Percentiles rank a stretch among this genome's conserved stretches.
Evolutionary conservation across 148 eudicot species (phyloP).

Genomic region (Polygonum maritimum): DNA sequence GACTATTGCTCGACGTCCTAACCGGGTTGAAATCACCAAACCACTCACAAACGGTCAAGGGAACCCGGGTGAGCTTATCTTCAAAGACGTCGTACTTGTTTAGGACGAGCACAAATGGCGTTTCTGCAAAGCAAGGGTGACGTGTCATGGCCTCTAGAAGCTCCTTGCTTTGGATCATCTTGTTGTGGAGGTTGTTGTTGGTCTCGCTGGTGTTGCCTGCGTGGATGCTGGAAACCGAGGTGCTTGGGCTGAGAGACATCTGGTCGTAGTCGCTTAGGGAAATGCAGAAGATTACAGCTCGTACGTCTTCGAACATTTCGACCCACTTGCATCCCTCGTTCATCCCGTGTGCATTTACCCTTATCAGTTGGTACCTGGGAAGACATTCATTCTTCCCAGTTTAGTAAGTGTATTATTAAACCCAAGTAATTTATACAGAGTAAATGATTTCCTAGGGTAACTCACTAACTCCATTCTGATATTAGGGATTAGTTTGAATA

Average conservation of each 20-base stretch:
- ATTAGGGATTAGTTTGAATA: no score
- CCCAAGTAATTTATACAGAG: no score
- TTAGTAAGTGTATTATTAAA: no score
- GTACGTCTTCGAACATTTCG: slow-evolving; percentile 96
- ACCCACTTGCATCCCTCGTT: slow-evolving; percentile 97
- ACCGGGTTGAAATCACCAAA: slow-evolving; percentile 76
- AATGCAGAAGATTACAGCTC: slow-evolving; percentile 67
- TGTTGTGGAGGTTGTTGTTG: slow-evolving; percentile 36
- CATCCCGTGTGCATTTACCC: slow-evolving; percentile 88
- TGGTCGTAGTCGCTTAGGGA: slow-evolving; percentile 89
- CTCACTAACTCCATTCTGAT: no score
- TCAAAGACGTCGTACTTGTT: slow-evolving; percentile 91
- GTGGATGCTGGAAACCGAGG: slow-evolving; percentile 10
- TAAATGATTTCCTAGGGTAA: no score
- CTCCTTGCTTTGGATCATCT: slow-evolving; percentile 73
- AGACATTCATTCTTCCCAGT: background rate
- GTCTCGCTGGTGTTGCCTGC: background rate
- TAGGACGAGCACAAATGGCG: slow-evolving; percentile 67
- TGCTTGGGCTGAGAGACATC: slow-evolving; percentile 30
- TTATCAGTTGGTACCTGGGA: slow-evolving; percentile 71
- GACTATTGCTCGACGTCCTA: slow-evolving; percentile 57
- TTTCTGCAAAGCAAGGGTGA: slow-evolving; percentile 83
- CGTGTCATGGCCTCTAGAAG: slow-evolving; percentile 65
- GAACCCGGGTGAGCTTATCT: slow-evolving; percentile 59
- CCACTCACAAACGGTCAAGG: slow-evolving; percentile 72